A percentile compares a stretch with the other conserved stretches of the same genome.
phyloP scores from a whole-genome alignment of 768 basidiomycete species.

The Pulveroboletus frians region DNA sequence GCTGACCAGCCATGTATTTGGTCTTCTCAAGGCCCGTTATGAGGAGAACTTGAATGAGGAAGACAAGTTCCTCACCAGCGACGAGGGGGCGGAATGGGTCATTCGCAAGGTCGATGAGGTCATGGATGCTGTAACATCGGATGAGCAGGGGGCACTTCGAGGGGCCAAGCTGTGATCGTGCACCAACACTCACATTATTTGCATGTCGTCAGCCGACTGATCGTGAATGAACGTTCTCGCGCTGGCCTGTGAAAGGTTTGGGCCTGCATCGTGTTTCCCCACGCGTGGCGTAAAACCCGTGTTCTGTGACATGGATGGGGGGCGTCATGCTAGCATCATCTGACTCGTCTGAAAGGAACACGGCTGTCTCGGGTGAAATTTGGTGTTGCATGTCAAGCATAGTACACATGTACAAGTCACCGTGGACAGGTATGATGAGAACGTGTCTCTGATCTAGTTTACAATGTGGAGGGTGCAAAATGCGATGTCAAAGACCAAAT shows the following conservation, averaged over 20 bases:
- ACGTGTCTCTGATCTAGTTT: constrained; percentile 27
- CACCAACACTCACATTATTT: constrained; percentile 20
- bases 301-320: constrained; percentile 20
- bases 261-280: constrained; percentile 29
- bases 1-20: constrained; percentile 83
- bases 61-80: constrained; percentile 76
- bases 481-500: constrained; percentile 39
- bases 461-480: constrained; percentile 28
- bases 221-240: constrained; percentile 20
- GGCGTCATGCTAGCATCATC: constrained; percentile 14
- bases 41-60: constrained; percentile 56
- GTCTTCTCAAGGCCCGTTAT: constrained; percentile 77
- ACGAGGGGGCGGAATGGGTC: constrained; percentile 88
- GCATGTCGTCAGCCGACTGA: constrained; percentile 30
- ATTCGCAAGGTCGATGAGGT: constrained; percentile 78
- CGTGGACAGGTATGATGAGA: constrained; percentile 27
- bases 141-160: constrained; percentile 33
- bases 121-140: constrained; percentile 63
- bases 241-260: constrained; percentile 16
- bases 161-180: constrained; percentile 58
- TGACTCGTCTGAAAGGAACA: constrained; percentile 17
- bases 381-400: constrained; percentile 28
- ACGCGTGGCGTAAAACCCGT: constrained; percentile 31
- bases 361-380: constrained; percentile 18
- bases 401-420: constrained; percentile 29